Conservation (phyloP, 257 asterid species). For the Parsonsia alboflavescens region DNA sequence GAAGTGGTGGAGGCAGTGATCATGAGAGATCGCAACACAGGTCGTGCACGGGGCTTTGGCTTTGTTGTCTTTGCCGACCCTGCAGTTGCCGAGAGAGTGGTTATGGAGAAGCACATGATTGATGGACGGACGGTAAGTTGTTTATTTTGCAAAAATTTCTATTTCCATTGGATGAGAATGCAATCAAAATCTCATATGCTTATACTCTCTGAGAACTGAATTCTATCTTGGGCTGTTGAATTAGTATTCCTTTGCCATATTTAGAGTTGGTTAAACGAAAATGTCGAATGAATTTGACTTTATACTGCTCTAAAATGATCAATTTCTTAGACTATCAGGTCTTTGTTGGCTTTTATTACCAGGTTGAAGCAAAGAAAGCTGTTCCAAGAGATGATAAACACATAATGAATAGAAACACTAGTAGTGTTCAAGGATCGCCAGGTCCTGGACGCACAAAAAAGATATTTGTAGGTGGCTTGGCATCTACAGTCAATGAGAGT, state of each 20-base stretch:
- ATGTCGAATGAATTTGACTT: neutral
- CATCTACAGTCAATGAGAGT: conserved; percentile 68
- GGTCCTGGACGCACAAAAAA: conserved; percentile 78
- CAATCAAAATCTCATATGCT: neutral
- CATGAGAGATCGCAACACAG: conserved; percentile 77
- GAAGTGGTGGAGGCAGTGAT: conserved; percentile 83
- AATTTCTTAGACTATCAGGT: conserved; percentile 12
- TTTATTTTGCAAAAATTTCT: conserved; percentile 1
- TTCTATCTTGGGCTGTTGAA: neutral
- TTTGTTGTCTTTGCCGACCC: conserved; percentile 70
- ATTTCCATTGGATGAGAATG: conserved; percentile 1
- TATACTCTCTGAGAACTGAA: neutral
- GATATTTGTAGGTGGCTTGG: conserved; percentile 90
- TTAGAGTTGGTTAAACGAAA: neutral
- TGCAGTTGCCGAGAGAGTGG: conserved; percentile 71
- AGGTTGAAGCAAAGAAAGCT: conserved; percentile 93
- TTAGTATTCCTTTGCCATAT: neutral
- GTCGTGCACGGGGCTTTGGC: conserved; percentile 88
- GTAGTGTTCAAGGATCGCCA: conserved; percentile 70
- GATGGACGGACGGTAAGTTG: conserved; percentile 70
- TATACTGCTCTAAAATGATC: neutral
- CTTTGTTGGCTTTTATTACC: conserved; percentile 23
- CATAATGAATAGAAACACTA: conserved; percentile 45
- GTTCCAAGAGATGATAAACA: conserved; percentile 79
- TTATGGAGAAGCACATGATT: conserved; percentile 69